Evolutionary conservation across 2,329 filamentous ascomycete genomes (phyloP), one percentile per base, ranked within the genome.

Genomic region (Fusarium sp.): DNA sequence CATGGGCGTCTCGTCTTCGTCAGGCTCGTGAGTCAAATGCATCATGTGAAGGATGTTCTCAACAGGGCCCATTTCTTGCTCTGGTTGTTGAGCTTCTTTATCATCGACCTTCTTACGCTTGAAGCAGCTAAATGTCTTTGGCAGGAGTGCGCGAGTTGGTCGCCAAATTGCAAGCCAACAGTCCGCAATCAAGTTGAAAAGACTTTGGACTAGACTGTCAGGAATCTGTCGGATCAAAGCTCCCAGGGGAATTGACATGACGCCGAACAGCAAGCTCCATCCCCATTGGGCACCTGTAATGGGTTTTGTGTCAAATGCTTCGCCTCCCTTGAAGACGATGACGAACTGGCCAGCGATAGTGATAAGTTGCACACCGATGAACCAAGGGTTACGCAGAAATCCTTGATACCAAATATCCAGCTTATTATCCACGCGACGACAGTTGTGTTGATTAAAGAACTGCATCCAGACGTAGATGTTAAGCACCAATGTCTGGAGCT

Each of bases 381-480:
- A 96, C 88, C 93, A 95, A 70, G 87, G 91, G 78, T 96, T 97
- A 61, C 87, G 87, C 24, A 88, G 84, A 48, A 95, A 88, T 31
- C 92, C 92, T 79, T 95, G 93, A 70, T 95, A 94, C 76, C 82
- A 83, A 61, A 96, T 91, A 78, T 96, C 95, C 81, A 95, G 90
- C 68, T 90, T 91, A 81, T 96, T 95, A 80, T 95, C 93, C 14
- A 95, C 89, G 18, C 93, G 90, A 41, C 93, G 91, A 81, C 93
- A 95, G 84, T 80, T 95, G 83, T 93, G 89, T 75, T 94, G 90
- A 76, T 96, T 95, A 86, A 95, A 95, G 71, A 96, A 93, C 74
- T 95, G 93, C 92, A 95, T 94, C 92, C 93, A 95, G 48, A 95
- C 92, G 75, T 95, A 95, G 0, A 92, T 93, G 82, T 95, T 96